phyloP scores from a whole-genome alignment of 2,329 filamentous ascomycete species.

The Pseudogymnoascus sp. region DNA sequence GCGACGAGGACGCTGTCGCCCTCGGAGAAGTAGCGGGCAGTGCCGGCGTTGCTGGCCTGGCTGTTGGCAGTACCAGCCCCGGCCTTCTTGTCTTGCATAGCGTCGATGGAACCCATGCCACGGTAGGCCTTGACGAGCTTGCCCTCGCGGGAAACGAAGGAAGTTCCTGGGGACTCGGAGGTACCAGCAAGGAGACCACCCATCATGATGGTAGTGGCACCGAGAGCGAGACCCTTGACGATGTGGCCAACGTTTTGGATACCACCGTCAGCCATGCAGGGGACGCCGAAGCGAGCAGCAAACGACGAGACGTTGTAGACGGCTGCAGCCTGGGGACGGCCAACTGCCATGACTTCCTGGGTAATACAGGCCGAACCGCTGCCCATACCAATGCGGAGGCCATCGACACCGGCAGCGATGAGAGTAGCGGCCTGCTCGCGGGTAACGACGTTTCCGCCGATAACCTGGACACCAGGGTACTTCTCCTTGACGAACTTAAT shows the following conservation, averaged over 20 bases:
- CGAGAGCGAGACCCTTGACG: constrained; percentile 92
- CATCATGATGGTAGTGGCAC: constrained; percentile 98
- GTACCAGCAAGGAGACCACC: constrained; percentile 94
- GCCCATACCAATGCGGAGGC: constrained; percentile 97
- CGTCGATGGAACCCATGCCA: constrained; percentile 97
- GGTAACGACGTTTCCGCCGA: constrained; percentile 97
- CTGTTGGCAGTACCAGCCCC: constrained; percentile 64
- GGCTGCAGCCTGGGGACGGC: constrained; percentile 87
- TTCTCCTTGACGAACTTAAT: constrained; percentile 89
- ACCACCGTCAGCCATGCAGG: constrained; percentile 95
- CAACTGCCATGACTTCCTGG: constrained; percentile 99
- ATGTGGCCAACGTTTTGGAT: constrained; percentile 99
- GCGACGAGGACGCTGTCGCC: constrained; percentile 91
- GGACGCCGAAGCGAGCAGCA: constrained; percentile 87
- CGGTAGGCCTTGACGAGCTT: constrained; percentile 99
- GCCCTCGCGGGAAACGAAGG: constrained; percentile 91
- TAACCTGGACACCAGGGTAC: constrained; percentile 82
- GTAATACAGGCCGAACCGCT: constrained; percentile 97
- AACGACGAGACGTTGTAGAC: constrained; percentile 88
- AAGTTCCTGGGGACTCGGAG: constrained; percentile 93
- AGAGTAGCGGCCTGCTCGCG: constrained; percentile 88
- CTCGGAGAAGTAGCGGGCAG: constrained; percentile 96
- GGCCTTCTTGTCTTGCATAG: constrained; percentile 99
- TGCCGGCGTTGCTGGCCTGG: constrained; percentile 84
- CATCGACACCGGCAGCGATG: constrained; percentile 91